Evolutionary conservation across 176 grass and related monocot genomes (phyloP), one percentile per base, ranked within the genome.

Genomic region (maize (Zea mays)): DNA sequence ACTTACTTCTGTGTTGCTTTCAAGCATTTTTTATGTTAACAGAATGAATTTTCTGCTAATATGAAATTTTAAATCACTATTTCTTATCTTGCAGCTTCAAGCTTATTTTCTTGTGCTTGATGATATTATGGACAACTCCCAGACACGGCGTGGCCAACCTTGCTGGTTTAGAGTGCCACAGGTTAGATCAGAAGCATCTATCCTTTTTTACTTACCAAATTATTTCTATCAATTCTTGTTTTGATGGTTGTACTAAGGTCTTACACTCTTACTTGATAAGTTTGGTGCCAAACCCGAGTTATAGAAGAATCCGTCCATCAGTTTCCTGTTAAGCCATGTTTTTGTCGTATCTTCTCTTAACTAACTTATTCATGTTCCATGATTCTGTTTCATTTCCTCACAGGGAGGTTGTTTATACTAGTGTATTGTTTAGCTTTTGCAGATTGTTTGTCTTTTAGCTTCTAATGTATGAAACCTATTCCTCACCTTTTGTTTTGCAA

Each of bases 101-200:
- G 96, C 96, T 52, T 99, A 93, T 87, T 99, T 99, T 87, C 85
- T 99, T 64, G 92, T 95, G 67, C 82, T 99, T 79, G 96, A 99
- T 79, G 96, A 99, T 87, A 99, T 99, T 44, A 99, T 99, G 96
- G 96, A 99, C 69, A 88, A 87, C 42, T 95, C 96, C 37, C 85
- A 95, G 27, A 99, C 96, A 41, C 86, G 96, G 50, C 90, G 96
- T 75, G 92, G 96, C 9, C 96, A 95, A 8, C 96, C 82, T 90
- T 99, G 96, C 81, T 99, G 96, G 92, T 99, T 85, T 62, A 91
- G 89, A 37, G 82, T 90, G 46, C 87, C 90, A 75, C 91, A 99
- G 92, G 96, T 99, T 44, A 85, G 76, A 81, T 72, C 19, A 57
- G 42, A 64, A 66, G 4, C n/a, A 55, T 70, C 2, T 19, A 10